phyloP scores from a whole-genome alignment of 495 filamentous ascomycete species.

The Amniculicola lignicola region DNA sequence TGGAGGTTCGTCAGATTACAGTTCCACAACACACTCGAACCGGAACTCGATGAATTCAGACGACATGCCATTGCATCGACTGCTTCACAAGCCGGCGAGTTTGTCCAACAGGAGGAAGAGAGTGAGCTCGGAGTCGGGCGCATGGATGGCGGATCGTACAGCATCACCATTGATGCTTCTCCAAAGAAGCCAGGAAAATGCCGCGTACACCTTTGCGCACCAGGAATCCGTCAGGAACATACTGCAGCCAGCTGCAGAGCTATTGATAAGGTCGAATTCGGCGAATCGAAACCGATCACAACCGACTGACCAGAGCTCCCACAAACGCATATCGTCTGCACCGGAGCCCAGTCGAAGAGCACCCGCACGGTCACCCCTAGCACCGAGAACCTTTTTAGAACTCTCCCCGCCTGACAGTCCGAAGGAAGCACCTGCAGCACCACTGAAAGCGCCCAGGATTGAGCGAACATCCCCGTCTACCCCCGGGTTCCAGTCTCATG shows the following conservation, averaged over 20 bases:
- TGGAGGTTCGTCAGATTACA: slow-evolving; percentile 14
- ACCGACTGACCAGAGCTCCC: slow-evolving; percentile 4
- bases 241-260: slow-evolving; percentile 27
- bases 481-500: neutral
- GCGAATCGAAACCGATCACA: slow-evolving; percentile 18
- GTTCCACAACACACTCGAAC: slow-evolving; percentile 18
- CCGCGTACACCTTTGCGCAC: slow-evolving; percentile 10
- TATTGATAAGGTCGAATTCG: slow-evolving; percentile 16
- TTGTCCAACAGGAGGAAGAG: slow-evolving; percentile 24
- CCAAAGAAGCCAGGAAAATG: slow-evolving; percentile 11
- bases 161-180: slow-evolving; percentile 17
- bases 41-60: slow-evolving; percentile 27
- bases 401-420: neutral
- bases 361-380: neutral
- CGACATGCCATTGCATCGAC: slow-evolving; percentile 26
- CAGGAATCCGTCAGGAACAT: slow-evolving; percentile 16
- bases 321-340: slow-evolving; percentile 31
- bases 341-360: slow-evolving; percentile 14
- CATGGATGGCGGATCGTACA: slow-evolving; percentile 6
- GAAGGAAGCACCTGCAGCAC: neutral
- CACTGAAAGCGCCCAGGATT: neutral
- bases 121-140: slow-evolving; percentile 19
- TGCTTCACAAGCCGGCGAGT: slow-evolving; percentile 32
- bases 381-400: slow-evolving; percentile 2
- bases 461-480: slow-evolving; percentile 1